Evolutionary conservation across 768 basidiomycete species (phyloP), one percentile per base, ranked within the genome.

Genomic region (Phallus indusiatus): DNA sequence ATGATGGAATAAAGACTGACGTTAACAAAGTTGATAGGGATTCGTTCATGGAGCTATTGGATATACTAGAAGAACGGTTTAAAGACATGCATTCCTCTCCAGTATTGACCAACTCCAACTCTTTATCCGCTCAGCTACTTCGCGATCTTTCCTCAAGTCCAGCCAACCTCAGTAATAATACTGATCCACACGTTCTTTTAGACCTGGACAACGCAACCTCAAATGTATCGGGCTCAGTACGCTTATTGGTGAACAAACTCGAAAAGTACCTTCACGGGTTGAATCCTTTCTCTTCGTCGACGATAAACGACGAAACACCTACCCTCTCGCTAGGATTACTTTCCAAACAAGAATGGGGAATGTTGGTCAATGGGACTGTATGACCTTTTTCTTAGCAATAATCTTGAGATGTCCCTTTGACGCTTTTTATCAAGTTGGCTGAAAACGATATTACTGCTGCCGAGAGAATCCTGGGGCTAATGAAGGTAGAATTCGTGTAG

Each of bases 401-500:
- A 2, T 28, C 7, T 9, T 3, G 55, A 28, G 1, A 14, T 8
- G 3, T n/a, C 12, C 22, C 34, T 48, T 5, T 20, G 5, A 56
- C 17, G 2, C 4, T 2, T 12, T 3, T 34, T 61, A 36, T 47
- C 0, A 62, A 88, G 86, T 65, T 83, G 20, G 66, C 72, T 17
- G 68, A 72, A 18, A 66, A 71, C 2, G 86, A 90, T 62, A 64
- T 64, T 0, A 65, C 70, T 22, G 76, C 79, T 0, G 83, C 81
- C 1, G 78, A 84, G 62, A 64, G 66, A 1, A 72, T 77, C 1
- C 66, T 90, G 8, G 68, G 74, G 17, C 69, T 89, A 1, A 85
- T 86, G 79, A 67, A 71, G 68, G 80, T 77, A 14, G 60, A 69
- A 8, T 16, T 42, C 5, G 9, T 20, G 47, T 17, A 10, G 60